Evolutionary conservation across 2,329 filamentous ascomycete species (phyloP).

Genomic region (Xylariaceae sp.): DNA sequence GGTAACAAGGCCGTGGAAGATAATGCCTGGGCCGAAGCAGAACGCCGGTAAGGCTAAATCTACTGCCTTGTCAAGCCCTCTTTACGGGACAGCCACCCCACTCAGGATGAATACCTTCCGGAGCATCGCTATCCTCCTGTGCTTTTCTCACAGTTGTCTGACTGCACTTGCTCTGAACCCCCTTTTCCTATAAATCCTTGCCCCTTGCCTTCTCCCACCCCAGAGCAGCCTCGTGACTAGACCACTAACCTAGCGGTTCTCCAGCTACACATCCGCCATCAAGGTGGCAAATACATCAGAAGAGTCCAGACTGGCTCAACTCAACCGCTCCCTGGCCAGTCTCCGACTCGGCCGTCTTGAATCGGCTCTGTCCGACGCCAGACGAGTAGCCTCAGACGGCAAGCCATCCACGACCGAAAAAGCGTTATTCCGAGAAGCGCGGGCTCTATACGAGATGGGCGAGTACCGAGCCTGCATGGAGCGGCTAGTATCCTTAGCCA

Average conservation of each 20-base stretch:
- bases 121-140: too few species aligned
- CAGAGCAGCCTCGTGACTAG: background rate
- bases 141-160: too few species aligned
- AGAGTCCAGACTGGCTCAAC: constrained; percentile 25
- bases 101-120: too few species aligned
- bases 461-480: constrained; percentile 29
- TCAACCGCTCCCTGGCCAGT: constrained; percentile 30
- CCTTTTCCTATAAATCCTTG: too few species aligned
- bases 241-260: constrained; percentile 4
- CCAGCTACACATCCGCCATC: constrained; percentile 31
- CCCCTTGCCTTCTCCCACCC: background rate
- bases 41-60: constrained; percentile 23
- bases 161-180: too few species aligned
- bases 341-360: constrained; percentile 22
- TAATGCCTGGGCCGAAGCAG: constrained; percentile 21
- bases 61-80: too few species aligned
- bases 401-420: constrained; percentile 31
- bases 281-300: constrained; percentile 24
- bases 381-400: constrained; percentile 5
- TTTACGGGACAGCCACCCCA: too few species aligned
- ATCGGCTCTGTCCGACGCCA: constrained; percentile 25
- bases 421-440: constrained; percentile 34
- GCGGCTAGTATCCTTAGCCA: constrained; percentile 25
- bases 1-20: constrained; percentile 28
- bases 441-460: constrained; percentile 35